Evolutionary conservation across 805 yeast species (phyloP).

Genomic region (Geotrichum ghanense): DNA sequence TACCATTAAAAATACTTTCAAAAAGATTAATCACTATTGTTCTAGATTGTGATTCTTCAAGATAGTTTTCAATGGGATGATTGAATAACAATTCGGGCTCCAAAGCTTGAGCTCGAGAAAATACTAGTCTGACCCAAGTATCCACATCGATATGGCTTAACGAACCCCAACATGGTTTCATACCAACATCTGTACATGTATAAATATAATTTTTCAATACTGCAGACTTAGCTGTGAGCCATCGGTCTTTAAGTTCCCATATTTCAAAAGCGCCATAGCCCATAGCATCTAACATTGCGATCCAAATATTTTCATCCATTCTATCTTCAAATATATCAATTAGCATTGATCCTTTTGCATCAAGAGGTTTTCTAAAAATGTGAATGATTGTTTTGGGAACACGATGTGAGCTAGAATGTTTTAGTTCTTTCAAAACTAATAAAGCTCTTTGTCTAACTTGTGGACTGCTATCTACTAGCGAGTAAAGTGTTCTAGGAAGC

Average conservation of each 20-base stretch:
- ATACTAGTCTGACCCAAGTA: neutral
- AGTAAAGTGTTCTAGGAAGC: neutral
- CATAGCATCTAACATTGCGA: neutral
- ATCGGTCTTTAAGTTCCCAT: neutral
- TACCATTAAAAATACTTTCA: too few relatives aligned
- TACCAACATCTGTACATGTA: neutral
- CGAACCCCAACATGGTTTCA: neutral
- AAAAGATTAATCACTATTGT: too few relatives aligned
- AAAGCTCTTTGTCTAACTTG: neutral
- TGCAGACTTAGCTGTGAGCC: neutral
- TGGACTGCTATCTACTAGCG: neutral
- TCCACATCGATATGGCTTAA: neutral
- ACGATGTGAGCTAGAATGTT: neutral
- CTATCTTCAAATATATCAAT: neutral
- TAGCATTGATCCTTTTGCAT: neutral
- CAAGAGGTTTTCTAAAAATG: neutral
- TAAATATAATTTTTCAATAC: too few relatives aligned
- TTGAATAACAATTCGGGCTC: neutral
- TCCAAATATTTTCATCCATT: neutral
- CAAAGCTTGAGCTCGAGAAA: neutral
- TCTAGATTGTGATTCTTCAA: too few relatives aligned
- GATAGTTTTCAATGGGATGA: too few relatives aligned
- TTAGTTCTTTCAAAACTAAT: neutral
- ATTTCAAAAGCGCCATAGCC: neutral
- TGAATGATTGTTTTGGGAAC: neutral